Evolutionary conservation across 495 filamentous ascomycete genomes (phyloP).

Genomic region (Rhizodiscina lignyota): DNA sequence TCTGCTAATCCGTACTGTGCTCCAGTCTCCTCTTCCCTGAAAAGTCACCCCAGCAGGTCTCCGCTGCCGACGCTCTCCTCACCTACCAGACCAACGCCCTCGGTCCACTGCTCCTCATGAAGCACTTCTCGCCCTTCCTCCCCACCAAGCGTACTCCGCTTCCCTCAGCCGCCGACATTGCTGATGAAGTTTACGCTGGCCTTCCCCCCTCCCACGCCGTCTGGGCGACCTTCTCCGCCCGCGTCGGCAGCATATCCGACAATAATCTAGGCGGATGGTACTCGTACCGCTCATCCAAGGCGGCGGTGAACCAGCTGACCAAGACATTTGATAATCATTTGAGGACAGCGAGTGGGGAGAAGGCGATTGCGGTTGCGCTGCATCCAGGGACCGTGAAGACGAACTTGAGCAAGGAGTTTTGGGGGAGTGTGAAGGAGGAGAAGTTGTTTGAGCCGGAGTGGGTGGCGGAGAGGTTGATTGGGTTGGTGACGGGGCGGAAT

Average conservation of each 20-base stretch:
- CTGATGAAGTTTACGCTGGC: constrained; percentile 2
- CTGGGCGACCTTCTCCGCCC: constrained; percentile 55
- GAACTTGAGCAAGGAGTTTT: constrained; percentile 54
- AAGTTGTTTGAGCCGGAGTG: constrained; percentile 46
- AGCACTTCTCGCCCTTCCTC: constrained; percentile 52
- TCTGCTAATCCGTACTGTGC: no score
- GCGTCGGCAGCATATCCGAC: constrained; percentile 58
- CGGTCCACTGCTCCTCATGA: constrained; percentile 57
- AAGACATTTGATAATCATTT: constrained; percentile 63
- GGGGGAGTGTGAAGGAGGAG: constrained; percentile 37
- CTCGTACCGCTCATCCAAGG: constrained; percentile 23
- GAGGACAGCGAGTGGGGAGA: constrained; percentile 30
- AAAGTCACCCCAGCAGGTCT: constrained; percentile 48
- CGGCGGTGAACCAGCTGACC: constrained; percentile 47
- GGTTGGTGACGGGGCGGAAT: constrained; percentile 25
- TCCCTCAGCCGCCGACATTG: constrained; percentile 7
- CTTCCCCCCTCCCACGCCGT: constrained; percentile 29
- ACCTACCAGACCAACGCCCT: constrained; percentile 55
- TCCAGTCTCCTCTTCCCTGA: constrained; percentile 59
- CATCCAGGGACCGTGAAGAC: constrained; percentile 77
- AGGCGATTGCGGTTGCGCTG: constrained; percentile 49
- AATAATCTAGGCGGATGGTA: constrained; percentile 27
- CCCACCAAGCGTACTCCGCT: constrained; percentile 30
- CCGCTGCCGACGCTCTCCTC: constrained; percentile 34
- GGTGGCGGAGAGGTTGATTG: constrained; percentile 41